These are phyloP conservation scores for Trebouxiophyceae sp. DNA, from an alignment of 163 green algal species.

Conservation along the genomic window DNA sequence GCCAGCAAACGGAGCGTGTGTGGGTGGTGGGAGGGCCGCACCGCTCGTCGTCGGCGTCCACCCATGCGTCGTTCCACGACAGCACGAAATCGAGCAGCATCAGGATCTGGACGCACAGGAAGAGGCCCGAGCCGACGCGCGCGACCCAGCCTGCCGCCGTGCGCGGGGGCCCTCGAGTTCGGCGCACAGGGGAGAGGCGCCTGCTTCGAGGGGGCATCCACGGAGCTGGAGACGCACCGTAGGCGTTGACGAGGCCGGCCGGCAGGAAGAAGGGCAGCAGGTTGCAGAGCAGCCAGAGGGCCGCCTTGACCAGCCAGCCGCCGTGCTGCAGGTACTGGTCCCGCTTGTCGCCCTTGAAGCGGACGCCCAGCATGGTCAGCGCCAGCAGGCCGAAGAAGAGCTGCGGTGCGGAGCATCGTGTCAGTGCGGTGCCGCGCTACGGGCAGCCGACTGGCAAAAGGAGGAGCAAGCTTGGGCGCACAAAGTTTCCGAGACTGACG, in stretches of 20 bases:
- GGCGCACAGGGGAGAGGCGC: too few species aligned
- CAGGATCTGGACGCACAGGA: slow-evolving; percentile 95
- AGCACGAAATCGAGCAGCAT: slow-evolving; percentile 92
- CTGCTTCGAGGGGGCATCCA: too few species aligned
- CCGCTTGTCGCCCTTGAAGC: slow-evolving; percentile 73
- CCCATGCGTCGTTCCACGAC: slow-evolving; percentile 92
- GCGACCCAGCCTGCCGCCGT: slow-evolving; percentile 66
- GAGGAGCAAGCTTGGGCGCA: too few species aligned
- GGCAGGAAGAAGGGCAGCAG: slow-evolving; percentile 88
- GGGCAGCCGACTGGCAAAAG: too few species aligned
- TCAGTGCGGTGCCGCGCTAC: too few species aligned
- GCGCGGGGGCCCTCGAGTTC: too few species aligned
- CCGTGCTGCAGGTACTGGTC: slow-evolving; percentile 84
- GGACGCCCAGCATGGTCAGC: slow-evolving; percentile 68
- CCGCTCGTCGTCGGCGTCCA: slow-evolving; percentile 58
- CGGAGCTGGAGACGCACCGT: slow-evolving; percentile 68
- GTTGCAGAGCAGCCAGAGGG: slow-evolving; percentile 77
- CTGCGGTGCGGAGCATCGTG: too few species aligned
- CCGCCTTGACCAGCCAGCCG: slow-evolving; percentile 80
- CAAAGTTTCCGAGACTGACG: slow-evolving; percentile 86
- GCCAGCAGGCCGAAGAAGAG: slow-evolving; percentile 84
- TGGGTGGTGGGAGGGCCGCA: too few species aligned
- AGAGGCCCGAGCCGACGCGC: slow-evolving; percentile 77
- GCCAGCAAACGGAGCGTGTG: too few species aligned
- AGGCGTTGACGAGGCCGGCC: slow-evolving; percentile 70